These are phyloP conservation scores for Dictyostelium citrinum DNA, from an alignment of 78 protist species.

Conservation along the genomic window DNA sequence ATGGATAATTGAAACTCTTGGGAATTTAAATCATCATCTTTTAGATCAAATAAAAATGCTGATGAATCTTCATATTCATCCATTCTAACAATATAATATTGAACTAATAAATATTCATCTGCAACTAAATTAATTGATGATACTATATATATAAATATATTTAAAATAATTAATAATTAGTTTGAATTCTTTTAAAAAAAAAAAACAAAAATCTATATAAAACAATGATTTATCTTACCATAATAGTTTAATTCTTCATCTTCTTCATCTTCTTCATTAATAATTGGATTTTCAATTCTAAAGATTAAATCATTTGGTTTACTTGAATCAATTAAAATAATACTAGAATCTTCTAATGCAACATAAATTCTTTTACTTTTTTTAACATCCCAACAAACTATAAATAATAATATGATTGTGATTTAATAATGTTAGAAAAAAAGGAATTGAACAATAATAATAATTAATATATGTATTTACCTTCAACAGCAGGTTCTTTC, in stretches of 20 bases:
- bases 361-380: not conserved
- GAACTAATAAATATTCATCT: not conserved
- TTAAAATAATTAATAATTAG: not conserved
- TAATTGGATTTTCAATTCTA: not conserved
- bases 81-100: not conserved
- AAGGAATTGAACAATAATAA: not conserved
- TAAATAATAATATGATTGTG: not conserved
- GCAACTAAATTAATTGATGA: not conserved
- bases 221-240: not conserved
- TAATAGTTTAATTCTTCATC: not conserved
- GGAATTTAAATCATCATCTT: not conserved
- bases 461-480: not conserved
- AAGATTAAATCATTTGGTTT: not conserved
- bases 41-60: not conserved
- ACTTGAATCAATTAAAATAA: not conserved
- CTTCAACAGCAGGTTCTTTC: not conserved
- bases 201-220: no score
- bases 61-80: not conserved
- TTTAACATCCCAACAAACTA: not conserved
- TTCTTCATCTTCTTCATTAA: not conserved
- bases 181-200: not conserved
- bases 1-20: not conserved
- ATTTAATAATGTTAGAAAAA: not conserved
- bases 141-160: not conserved
- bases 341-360: not conserved